A percentile compares a stretch with the other conserved stretches of the same genome.
Evolutionary conservation across 768 basidiomycete species (phyloP).

Genomic region (Mycena kentingensis): DNA sequence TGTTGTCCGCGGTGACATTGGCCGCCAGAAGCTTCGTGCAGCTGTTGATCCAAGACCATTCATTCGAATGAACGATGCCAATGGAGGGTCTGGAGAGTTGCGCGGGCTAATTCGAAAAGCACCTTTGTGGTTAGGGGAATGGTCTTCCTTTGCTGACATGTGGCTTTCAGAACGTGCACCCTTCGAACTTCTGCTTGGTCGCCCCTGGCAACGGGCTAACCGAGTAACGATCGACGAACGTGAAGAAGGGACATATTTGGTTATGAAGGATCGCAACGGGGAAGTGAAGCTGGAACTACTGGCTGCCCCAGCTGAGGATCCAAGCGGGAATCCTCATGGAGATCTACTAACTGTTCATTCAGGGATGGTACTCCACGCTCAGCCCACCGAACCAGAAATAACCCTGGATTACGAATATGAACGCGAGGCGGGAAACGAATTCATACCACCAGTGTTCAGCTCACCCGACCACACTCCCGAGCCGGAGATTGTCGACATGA

Average conservation of each 20-base stretch:
- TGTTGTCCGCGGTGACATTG: constrained; percentile 19
- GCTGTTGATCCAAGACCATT: constrained; percentile 17
- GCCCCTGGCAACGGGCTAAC: constrained; percentile 26
- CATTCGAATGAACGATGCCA: constrained; percentile 29
- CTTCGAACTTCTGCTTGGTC: constrained; percentile 22
- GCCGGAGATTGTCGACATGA: too few relatives aligned
- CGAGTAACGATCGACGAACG: constrained; percentile 24
- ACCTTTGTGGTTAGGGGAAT: constrained; percentile 24
- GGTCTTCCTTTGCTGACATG: constrained; percentile 24
- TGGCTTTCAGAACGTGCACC: constrained; percentile 24
- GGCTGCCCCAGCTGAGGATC: not conserved
- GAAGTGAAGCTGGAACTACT: constrained; percentile 1
- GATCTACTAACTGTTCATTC: too few relatives aligned
- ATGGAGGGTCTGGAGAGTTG: constrained; percentile 26
- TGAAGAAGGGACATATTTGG: constrained; percentile 15
- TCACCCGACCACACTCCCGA: too few relatives aligned
- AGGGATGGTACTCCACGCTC: too few relatives aligned
- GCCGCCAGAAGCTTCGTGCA: not conserved
- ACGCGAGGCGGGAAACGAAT: too few relatives aligned
- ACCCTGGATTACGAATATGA: too few relatives aligned
- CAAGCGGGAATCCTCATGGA: too few relatives aligned
- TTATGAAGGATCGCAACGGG: constrained; percentile 8
- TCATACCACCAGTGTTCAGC: too few relatives aligned
- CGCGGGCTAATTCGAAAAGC: constrained; percentile 25
- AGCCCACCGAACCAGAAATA: too few relatives aligned